Base-by-base conservation (phyloP, 495 filamentous ascomycete species). In the Hypoxylon perforatum region DNA sequence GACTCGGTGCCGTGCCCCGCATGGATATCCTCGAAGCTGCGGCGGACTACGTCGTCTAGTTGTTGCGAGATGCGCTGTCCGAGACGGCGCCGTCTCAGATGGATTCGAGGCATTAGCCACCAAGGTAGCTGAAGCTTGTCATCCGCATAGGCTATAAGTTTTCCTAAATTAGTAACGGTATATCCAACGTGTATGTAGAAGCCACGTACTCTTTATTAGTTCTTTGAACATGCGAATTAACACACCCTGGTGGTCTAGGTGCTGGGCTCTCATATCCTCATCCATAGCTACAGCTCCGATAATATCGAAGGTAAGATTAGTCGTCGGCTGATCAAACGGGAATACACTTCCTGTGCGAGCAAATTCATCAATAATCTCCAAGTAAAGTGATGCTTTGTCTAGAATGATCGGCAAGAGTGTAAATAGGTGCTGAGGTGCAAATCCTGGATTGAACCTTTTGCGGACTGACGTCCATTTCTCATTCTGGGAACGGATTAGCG, bases 1-100 rank as follows among this genome's bases (percentile, higher is more conserved):
- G 56, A 19, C 3, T 50, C n/a, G 6, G 18, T 35, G 10, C 9
- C 23, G n/a, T 18, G 7, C 8, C 25, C 3, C 25, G 25, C 25
- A 3, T 28, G 25, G 25, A 3, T 28, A 3, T 28, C 25, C 33
- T 4, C 30, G 18, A 12, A 66, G 51, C 2, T n/a, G n/a, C n/a
- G n/a, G 50, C 61, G 4, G 11, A 17, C 33, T 53, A 59, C 35
- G 5, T 1, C 22, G 12, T 47, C 36, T 10, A 64, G 7, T 1
- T 49, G 59, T 17, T 47, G 46, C 0, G n/a, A n/a, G n/a, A n/a
- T n/a, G n/a, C n/a, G n/a, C n/a, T n/a, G n/a, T n/a, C 41, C 42
- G 2, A 69, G 65, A 11, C 45, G 41, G 8, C 45, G 18, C 2
- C 65, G 59, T 21, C 52, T 69, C 33, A 48, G 9, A 28, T 38